phyloP scores from a whole-genome alignment of 78 protist genomes.

The Capsaspora owczarzaki region DNA sequence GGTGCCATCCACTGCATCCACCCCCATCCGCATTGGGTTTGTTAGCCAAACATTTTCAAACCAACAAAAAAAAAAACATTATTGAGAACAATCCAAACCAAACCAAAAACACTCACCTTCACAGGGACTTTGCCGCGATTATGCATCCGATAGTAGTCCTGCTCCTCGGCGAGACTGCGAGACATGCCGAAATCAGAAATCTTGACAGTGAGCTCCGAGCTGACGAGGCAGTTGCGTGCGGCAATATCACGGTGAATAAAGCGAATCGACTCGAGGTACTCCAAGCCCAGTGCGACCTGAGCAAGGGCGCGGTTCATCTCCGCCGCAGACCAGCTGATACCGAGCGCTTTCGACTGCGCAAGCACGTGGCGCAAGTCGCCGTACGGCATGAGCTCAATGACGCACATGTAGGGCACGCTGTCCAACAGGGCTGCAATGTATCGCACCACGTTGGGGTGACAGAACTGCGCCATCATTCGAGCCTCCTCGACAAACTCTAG shows the following conservation, averaged over 20 bases:
- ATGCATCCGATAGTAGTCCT: background rate
- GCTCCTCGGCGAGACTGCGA: background rate
- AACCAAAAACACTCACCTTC: too few relatives aligned
- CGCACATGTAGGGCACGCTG: background rate
- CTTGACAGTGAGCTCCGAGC: background rate
- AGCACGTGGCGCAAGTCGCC: background rate
- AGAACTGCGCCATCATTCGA: background rate
- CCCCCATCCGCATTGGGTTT: too few relatives aligned
- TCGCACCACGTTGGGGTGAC: background rate
- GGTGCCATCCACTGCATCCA: constrained; percentile 7
- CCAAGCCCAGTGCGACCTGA: background rate
- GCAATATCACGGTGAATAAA: constrained; percentile 10
- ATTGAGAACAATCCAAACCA: too few relatives aligned
- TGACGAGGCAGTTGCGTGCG: constrained; percentile 10
- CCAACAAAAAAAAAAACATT: too few relatives aligned
- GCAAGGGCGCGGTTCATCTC: background rate
- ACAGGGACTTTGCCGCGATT: background rate
- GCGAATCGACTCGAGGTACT: background rate
- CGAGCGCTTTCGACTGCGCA: background rate
- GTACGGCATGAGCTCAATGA: background rate
- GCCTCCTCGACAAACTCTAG: background rate
- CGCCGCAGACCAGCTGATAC: background rate
- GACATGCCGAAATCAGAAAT: background rate
- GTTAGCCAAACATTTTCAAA: too few relatives aligned
- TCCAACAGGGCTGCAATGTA: background rate